These are phyloP conservation scores for Telopea speciosissima DNA, from an alignment of 177 flowering plant species.

Conservation along the genomic window DNA sequence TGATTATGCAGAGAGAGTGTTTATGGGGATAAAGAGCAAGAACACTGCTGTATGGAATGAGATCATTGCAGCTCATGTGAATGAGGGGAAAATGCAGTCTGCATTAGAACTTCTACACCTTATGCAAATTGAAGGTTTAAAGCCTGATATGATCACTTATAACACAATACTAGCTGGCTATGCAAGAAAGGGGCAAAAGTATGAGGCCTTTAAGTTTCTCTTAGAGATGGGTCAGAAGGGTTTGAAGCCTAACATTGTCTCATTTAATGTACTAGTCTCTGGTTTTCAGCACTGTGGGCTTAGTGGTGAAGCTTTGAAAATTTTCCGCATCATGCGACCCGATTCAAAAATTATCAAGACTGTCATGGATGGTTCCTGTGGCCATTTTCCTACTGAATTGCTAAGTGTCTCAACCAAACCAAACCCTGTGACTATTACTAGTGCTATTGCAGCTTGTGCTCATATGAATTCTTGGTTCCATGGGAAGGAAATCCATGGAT, in stretches of 20 bases:
- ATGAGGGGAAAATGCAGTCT: slow-evolving; percentile 27
- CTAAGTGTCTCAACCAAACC: slow-evolving; percentile 18
- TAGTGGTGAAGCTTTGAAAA: slow-evolving; percentile 32
- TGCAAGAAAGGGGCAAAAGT: slow-evolving; percentile 35
- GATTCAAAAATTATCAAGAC: slow-evolving; percentile 9
- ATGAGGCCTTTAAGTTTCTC: slow-evolving; percentile 31
- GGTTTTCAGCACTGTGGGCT: slow-evolving; percentile 49
- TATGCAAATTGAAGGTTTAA: slow-evolving; percentile 28
- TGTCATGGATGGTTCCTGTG: background rate
- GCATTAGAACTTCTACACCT: slow-evolving; percentile 22
- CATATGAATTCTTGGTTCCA: slow-evolving; percentile 15
- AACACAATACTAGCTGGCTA: slow-evolving; percentile 38
- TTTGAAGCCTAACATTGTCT: slow-evolving; percentile 37
- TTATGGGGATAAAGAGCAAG: slow-evolving; percentile 22
- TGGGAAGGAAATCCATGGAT: slow-evolving; percentile 50
- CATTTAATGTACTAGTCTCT: slow-evolving; percentile 34
- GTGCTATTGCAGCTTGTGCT: slow-evolving; percentile 51
- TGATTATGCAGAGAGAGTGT: slow-evolving; percentile 31
- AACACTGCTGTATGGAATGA: slow-evolving; percentile 43
- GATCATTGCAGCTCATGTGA: slow-evolving; percentile 36
- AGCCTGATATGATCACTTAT: slow-evolving; percentile 41
- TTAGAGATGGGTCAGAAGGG: slow-evolving; percentile 28
- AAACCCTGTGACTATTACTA: slow-evolving; percentile 26
- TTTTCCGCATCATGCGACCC: slow-evolving; percentile 35
- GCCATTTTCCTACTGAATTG: slow-evolving; percentile 5